These are phyloP conservation scores for Gossypium sturtianum DNA, from an alignment of 345 rosid species.

Conservation along the genomic window DNA sequence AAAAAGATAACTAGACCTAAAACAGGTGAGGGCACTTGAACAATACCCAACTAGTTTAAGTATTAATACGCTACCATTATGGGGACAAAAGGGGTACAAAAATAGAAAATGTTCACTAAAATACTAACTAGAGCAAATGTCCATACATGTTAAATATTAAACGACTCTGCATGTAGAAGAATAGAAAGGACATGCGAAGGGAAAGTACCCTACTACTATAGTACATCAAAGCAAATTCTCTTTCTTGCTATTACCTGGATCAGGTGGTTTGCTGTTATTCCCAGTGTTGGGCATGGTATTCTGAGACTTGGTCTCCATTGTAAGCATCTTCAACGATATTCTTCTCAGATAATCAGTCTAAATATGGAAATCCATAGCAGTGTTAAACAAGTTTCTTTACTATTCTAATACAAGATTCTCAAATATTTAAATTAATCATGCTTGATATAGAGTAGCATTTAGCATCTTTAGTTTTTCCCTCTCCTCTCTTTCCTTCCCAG, in stretches of 20 bases:
- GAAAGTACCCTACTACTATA: background rate
- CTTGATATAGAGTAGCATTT: background rate
- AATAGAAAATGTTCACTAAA: background rate
- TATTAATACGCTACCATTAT: background rate
- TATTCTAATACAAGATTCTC: background rate
- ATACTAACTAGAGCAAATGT: background rate
- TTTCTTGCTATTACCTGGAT: slow-evolving; percentile 35
- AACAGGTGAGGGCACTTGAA: background rate
- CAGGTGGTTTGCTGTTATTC: slow-evolving; percentile 34
- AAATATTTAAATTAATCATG: background rate
- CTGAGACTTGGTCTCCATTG: slow-evolving; percentile 40
- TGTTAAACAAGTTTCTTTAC: background rate
- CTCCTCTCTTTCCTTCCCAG: background rate
- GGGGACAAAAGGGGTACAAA: background rate
- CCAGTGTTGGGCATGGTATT: slow-evolving; percentile 30
- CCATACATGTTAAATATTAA: background rate
- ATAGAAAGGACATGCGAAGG: background rate
- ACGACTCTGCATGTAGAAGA: background rate
- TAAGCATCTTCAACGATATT: slow-evolving; percentile 44
- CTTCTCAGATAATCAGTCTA: slow-evolving; percentile 64
- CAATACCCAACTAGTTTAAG: background rate
- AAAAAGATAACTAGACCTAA: slow-evolving; percentile 14
- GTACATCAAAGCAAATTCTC: background rate
- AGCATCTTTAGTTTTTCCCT: background rate
- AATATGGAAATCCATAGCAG: slow-evolving; percentile 1